Base-by-base conservation (phyloP, 2,329 filamentous ascomycete species). In the Penicillium sp. region DNA sequence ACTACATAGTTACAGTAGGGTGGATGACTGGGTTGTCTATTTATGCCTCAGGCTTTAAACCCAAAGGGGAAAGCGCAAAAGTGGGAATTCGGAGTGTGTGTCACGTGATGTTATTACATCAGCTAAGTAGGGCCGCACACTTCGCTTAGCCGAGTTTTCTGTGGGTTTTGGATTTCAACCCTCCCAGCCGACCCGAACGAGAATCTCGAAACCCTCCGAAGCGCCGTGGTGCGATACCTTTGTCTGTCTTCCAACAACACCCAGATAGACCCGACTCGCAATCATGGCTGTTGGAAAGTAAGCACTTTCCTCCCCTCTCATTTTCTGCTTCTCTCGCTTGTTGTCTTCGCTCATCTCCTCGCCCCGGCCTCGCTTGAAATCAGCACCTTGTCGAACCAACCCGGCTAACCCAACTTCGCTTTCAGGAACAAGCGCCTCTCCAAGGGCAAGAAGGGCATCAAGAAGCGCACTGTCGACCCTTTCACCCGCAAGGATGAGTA, bases 361-460 rank as follows among this genome's bases (percentile, higher is more conserved):
- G 27, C 33, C 44, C n/a, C 49, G 37, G 40, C 40, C 33, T 39
- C 47, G 23, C 25, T 44, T 42, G 32, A 15, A 44, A 31, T 29
- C 44, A 46, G n/a, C 35, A 31, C 29, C 35, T 33, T 42, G 24
- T 47, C 50, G 55, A 55, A 53, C 23, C 40, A 18, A n/a, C 42
- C 20, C 29, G 42, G 47, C 54, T 61, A 59, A 62, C 42, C 24
- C 29, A 40, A 41, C 42, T 44, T 44, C 41, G 18, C 42, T 50
- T 50, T 25, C 67, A 90, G 87, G 89, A 98, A 98, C 87, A 98
- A 98, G 90, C 90, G 93, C 84, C 86, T 98, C 82, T 97, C 93
- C 65, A 98, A 98, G 86, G 93, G 93, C 81, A 98, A 97, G 89
- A 98, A 98, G 86, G 92, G 93, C 78, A 83, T 97, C 76, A 97